A percentile compares a stretch with the other conserved stretches of the same genome.
These are phyloP conservation scores for Xylaria multiplex DNA, from an alignment of 2,329 filamentous ascomycete species.

Conservation along the genomic window DNA sequence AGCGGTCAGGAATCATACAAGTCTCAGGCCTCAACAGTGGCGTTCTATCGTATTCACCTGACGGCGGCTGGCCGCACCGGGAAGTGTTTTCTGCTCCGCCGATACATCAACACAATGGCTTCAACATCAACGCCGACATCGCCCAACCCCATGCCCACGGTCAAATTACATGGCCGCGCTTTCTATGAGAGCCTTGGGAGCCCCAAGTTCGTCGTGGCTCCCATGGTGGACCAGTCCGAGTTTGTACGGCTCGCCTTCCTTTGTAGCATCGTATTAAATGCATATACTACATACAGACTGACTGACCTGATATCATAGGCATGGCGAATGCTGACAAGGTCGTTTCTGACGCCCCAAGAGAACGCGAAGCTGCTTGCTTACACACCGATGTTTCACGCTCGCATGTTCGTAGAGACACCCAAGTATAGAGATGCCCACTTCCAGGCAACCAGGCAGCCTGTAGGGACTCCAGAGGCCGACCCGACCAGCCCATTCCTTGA, in stretches of 20 bases:
- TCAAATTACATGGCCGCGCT: conserved; percentile 81
- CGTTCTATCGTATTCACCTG: conserved; percentile 30
- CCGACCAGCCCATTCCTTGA: conserved; percentile 72
- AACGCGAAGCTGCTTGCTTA: conserved; percentile 81
- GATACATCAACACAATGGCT: conserved; percentile 37
- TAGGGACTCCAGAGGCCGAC: conserved; percentile 33
- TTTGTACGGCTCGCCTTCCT: conserved; percentile 72
- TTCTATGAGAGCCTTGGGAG: conserved; percentile 97
- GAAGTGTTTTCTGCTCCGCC: conserved; percentile 35
- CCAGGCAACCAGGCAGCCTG: conserved; percentile 66
- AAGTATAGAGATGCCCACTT: conserved; percentile 85
- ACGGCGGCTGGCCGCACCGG: conserved; percentile 37
- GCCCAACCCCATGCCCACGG: conserved; percentile 45
- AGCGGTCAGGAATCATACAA: neutral
- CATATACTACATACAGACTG: neutral
- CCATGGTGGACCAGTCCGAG: conserved; percentile 98
- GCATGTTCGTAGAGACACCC: conserved; percentile 80
- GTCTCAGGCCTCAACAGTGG: conserved; percentile 22
- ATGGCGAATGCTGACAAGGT: conserved; percentile 96
- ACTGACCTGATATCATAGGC: conserved; percentile 65
- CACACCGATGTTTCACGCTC: conserved; percentile 95
- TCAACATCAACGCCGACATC: conserved; percentile 46
- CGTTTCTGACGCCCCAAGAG: conserved; percentile 78
- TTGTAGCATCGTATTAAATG: neutral
- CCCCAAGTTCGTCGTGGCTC: conserved; percentile 89